Base-by-base conservation (phyloP, 1,284 basidiomycete species). In the Psilocybe mexicana region DNA sequence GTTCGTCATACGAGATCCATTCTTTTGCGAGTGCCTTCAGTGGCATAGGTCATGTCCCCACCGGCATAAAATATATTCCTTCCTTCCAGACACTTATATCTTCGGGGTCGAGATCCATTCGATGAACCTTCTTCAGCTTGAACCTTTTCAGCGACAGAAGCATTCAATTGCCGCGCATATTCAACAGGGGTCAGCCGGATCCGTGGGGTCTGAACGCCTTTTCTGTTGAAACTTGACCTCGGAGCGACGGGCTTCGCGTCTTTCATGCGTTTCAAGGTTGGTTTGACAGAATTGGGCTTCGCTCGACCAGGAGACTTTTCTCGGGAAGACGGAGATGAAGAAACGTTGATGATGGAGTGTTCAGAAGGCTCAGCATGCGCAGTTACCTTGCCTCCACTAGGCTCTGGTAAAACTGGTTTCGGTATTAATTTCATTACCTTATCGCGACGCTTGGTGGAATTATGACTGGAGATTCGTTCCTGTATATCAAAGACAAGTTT, bases 1-100 rank as follows among this genome's bases (percentile, higher is more conserved):
- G 43, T 43, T n/a, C 46, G 6, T 74, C 83, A 62, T 69, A 88
- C 87, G 36, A 82, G 70, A n/a, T 81, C 75, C 85, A 90, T 88
- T 59, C 78, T 77, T 8, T 73, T 75, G 40, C 76, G 76, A 7
- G 87, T 88, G 44, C 68, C 67, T 42, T 74, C 71, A 18, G 78
- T 75, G 1, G 85, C 84, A 58, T 74, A 78, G 24, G 66, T 73
- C 72, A 79, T 76, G 63, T 89, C 87, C 6, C 78, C 82, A 23
- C 84, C 83, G 28, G 76, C 73, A 63, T 84, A 88, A 64, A 83
- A 84, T 43, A 90, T 82, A 40, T 72, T 72, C 63, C 76, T 80
- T 23, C 81, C 84, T 52, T 72, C 71, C 18, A 89, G 72, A 63
- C 78, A 78, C 47, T 56, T 62, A 52, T 43, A 58, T 38, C 51